Percentiles rank a stretch among this genome's conserved stretches.
These are phyloP conservation scores for Cyberlindnera bimundalis DNA, from an alignment of 805 yeast genomes.

Conservation along the genomic window DNA sequence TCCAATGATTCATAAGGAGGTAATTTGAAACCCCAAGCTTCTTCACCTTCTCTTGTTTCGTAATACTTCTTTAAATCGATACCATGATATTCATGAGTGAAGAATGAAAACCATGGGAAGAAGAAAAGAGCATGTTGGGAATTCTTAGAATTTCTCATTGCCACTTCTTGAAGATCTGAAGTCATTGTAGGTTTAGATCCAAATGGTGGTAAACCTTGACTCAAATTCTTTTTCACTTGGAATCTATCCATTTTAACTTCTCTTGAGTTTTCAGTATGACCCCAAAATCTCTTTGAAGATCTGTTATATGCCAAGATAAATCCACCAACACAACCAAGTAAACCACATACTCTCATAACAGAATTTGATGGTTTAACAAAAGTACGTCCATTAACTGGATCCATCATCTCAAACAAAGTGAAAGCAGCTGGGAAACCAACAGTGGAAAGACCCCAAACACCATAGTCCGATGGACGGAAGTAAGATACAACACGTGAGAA, in stretches of 20 bases:
- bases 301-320: slow-evolving; percentile 66
- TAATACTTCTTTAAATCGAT: slow-evolving; percentile 56
- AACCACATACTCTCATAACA: slow-evolving; percentile 54
- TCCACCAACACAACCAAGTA: slow-evolving; percentile 70
- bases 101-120: slow-evolving; percentile 82
- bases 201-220: slow-evolving; percentile 64
- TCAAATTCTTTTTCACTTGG: slow-evolving; percentile 64
- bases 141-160: slow-evolving; percentile 75
- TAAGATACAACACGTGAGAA: slow-evolving; percentile 68
- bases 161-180: slow-evolving; percentile 67
- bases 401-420: slow-evolving; percentile 42
- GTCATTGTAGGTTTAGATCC: slow-evolving; percentile 56
- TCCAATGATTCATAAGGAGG: slow-evolving; percentile 24
- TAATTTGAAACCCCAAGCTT: slow-evolving; percentile 23
- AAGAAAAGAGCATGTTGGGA: slow-evolving; percentile 57
- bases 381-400: slow-evolving; percentile 44
- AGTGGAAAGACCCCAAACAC: slow-evolving; percentile 44
- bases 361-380: slow-evolving; percentile 50
- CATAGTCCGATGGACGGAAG: slow-evolving; percentile 66
- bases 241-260: slow-evolving; percentile 73
- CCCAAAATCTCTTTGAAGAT: slow-evolving; percentile 72
- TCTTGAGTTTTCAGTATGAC: slow-evolving; percentile 65
- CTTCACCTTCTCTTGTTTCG: slow-evolving; percentile 27
- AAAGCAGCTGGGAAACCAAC: slow-evolving; percentile 47
- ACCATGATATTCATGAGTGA: slow-evolving; percentile 79